Base-by-base conservation (phyloP, 352 stramenopile species). In the Plasmopara muralis region DNA sequence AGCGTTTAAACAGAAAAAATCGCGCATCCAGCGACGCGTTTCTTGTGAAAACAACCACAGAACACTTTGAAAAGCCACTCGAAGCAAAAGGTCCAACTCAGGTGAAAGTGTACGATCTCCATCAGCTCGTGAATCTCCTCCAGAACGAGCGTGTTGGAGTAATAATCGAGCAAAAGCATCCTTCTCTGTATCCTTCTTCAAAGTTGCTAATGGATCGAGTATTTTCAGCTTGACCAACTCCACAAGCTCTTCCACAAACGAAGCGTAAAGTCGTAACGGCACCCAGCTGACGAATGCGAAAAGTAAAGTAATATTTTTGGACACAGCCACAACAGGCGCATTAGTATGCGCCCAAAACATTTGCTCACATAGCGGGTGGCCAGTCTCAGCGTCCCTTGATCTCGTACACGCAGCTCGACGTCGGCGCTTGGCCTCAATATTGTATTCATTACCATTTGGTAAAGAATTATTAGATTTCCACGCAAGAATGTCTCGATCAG, bases 271-370 rank as follows among this genome's bases (percentile, higher is more conserved):
- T 0, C 64, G 45, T 15, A 88, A 40, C 6, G 73, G 73, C 8
- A 67, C 72, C 74, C 73, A 86, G 34, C 67, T 43, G 8, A 72
- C 18, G 16, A 88, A 85, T 16, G 61, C 64, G 42, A 60, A 65
- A 6, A 85, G 39, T 13, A 88, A 55, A n/a, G 71, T 66, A 48
- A 88, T 53, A 55, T 86, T 86, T 60, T 83, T 85, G 5, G 73
- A 78, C 9, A 72, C 58, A 2, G 62, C 62, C n/a, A 85, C 68
- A 0, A 60, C 47, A 7, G 43, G 9, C 3, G 53, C 35, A 60
- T 85, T 71, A 2, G 55, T 50, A 55, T 83, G 64, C 15, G 81
- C 73, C 76, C 75, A 84, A 8, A 71, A 50, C 43, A 86, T 53
- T n/a, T 67, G 69, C 43, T 84, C 70, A 42, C 80, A 60, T 31